Conservation (phyloP, 2,329 filamentous ascomycete genomes). For the Alternaria triticina region DNA sequence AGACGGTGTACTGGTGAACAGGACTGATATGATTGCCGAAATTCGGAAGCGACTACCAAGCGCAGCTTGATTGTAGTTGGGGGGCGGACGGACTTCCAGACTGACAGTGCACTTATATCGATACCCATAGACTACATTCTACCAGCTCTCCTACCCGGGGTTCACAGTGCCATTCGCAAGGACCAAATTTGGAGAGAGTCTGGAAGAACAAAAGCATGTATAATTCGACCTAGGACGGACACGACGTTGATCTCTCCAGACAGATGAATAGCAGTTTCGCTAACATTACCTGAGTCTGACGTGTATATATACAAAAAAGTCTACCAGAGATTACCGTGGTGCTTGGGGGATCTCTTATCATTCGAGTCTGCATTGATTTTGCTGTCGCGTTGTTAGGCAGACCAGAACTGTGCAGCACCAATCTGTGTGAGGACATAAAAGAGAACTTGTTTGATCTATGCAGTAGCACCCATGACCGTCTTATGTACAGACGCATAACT, state of each 20-base stretch:
- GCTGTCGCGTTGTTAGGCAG: background rate
- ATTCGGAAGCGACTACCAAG: slow-evolving; percentile 61
- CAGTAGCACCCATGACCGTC: slow-evolving; percentile 6
- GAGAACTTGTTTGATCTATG: slow-evolving; percentile 7
- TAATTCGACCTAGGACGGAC: background rate
- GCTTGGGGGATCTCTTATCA: background rate
- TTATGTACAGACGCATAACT: slow-evolving; percentile 25
- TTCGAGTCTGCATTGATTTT: background rate
- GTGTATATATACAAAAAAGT: background rate
- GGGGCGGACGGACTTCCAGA: background rate
- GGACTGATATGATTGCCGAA: slow-evolving; percentile 68
- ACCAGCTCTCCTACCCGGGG: background rate
- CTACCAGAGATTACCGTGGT: background rate
- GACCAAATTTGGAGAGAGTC: background rate
- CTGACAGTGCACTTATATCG: slow-evolving; percentile 1
- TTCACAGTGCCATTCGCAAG: background rate
- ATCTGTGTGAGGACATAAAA: background rate
- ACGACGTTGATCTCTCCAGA: background rate
- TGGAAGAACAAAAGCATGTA: background rate
- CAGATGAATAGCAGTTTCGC: background rate
- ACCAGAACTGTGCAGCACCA: background rate
- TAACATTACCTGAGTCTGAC: background rate
- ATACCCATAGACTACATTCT: slow-evolving; percentile 18
- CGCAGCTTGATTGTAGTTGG: slow-evolving; percentile 2
- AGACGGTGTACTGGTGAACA: slow-evolving; percentile 77